Conservation (phyloP, 2,329 filamentous ascomycete species). For the Neurospora crassa region DNA sequence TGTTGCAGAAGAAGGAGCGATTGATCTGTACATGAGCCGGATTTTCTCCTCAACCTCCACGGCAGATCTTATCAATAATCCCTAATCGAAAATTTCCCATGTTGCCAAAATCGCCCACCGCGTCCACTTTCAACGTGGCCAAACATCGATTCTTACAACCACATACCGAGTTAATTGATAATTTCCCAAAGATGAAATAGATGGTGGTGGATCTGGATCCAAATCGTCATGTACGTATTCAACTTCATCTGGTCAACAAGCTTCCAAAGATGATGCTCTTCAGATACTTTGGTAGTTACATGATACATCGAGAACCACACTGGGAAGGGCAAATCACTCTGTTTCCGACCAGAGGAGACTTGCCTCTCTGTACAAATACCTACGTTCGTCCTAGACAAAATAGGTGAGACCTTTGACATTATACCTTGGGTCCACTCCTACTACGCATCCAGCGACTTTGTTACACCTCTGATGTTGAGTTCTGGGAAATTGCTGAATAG, state of each 20-base stretch:
- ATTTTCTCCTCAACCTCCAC: background rate
- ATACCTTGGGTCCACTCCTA: too few species aligned
- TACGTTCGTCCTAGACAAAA: too few species aligned
- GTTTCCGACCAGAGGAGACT: background rate
- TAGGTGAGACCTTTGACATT: too few species aligned
- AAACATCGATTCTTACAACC: background rate
- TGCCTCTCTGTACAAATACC: background rate
- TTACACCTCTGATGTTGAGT: too few species aligned
- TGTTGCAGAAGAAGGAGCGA: background rate
- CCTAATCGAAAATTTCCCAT: background rate
- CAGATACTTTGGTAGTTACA: background rate
- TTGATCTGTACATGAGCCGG: background rate
- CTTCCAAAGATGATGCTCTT: background rate
- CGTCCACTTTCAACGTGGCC: background rate
- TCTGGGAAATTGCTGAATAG: too few species aligned
- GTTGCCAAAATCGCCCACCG: background rate
- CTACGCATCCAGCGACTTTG: too few species aligned
- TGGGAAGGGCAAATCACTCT: background rate
- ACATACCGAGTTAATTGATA: background rate
- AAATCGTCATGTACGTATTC: background rate
- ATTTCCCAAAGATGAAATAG: background rate
- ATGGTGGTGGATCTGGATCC: background rate
- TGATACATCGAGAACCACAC: background rate
- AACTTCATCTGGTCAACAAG: background rate
- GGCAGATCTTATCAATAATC: too few species aligned